Evolutionary conservation across 345 rosid genomes (phyloP).

Genomic region (Bretschneidera sinensis): DNA sequence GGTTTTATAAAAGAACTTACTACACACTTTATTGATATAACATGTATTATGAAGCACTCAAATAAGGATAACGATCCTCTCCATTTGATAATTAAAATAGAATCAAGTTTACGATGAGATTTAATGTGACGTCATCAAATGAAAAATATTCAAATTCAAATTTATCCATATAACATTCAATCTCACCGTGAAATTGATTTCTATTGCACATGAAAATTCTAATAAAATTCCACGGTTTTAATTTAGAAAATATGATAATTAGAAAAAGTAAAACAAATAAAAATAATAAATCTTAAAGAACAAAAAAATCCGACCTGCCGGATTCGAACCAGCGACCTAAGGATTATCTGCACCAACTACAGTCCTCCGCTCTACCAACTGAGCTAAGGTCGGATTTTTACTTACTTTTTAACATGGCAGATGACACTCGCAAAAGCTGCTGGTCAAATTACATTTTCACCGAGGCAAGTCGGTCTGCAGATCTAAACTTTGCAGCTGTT

Average conservation of each 20-base stretch:
- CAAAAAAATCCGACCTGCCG: constrained; percentile 48
- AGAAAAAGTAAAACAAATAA: neutral
- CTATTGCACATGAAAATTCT: neutral
- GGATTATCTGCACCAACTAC: constrained; percentile 9
- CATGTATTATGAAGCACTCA: too few relatives aligned
- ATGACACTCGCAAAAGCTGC: neutral
- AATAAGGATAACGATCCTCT: too few relatives aligned
- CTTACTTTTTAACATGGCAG: neutral
- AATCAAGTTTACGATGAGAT: too few relatives aligned
- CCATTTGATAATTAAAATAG: too few relatives aligned
- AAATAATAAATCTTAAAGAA: neutral
- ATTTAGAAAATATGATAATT: neutral
- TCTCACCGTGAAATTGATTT: too few relatives aligned
- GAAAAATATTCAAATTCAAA: too few relatives aligned
- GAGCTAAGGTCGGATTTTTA: constrained; percentile 59
- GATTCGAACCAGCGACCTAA: constrained; percentile 70
- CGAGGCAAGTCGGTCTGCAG: neutral
- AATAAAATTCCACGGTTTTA: neutral
- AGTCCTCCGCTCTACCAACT: constrained; percentile 88
- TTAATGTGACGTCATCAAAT: too few relatives aligned
- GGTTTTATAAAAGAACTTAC: too few relatives aligned
- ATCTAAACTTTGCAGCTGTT: too few relatives aligned
- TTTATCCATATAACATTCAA: too few relatives aligned
- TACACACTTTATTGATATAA: too few relatives aligned
- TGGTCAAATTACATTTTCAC: neutral